phyloP scores from a whole-genome alignment of 2,329 filamentous ascomycete species.

The Canariomyces notabilis region DNA sequence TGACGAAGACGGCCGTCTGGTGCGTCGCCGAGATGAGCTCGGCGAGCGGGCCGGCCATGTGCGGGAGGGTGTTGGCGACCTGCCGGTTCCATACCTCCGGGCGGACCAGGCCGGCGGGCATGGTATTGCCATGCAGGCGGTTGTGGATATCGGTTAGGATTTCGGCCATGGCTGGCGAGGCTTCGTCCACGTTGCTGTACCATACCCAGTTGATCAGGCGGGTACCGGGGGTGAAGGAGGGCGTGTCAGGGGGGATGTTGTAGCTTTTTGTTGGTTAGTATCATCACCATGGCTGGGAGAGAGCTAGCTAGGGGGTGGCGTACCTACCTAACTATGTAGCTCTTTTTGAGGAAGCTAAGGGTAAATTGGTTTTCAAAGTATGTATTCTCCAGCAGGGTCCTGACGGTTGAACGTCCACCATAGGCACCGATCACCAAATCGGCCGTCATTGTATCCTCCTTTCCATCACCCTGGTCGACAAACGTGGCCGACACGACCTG shows the following conservation, averaged over 20 bases:
- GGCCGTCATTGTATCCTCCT: slow-evolving; percentile 29
- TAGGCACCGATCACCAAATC: slow-evolving; percentile 32
- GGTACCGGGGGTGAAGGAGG: slow-evolving; percentile 33
- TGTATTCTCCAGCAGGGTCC: slow-evolving; percentile 25
- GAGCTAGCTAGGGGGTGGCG: not conserved
- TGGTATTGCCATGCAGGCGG: slow-evolving; percentile 36
- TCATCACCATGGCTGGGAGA: not conserved
- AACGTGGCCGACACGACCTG: slow-evolving; percentile 20
- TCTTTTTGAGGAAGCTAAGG: slow-evolving; percentile 14
- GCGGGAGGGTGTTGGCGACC: slow-evolving; percentile 9
- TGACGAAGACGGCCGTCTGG: slow-evolving; percentile 41
- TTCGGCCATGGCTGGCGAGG: slow-evolving; percentile 34
- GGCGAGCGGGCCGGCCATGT: slow-evolving; percentile 36
- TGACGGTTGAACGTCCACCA: slow-evolving; percentile 31
- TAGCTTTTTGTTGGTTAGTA: slow-evolving; percentile 28
- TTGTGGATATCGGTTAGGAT: slow-evolving; percentile 42
- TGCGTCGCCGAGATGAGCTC: slow-evolving; percentile 37
- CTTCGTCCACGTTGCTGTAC: slow-evolving; percentile 39
- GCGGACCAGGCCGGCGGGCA: slow-evolving; percentile 37
- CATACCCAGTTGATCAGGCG: slow-evolving; percentile 44
- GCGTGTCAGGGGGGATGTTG: slow-evolving; percentile 40
- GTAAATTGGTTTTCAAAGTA: slow-evolving; percentile 19
- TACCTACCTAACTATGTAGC: slow-evolving; percentile 25
- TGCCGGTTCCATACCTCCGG: slow-evolving; percentile 35
- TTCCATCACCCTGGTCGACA: slow-evolving; percentile 24